Evolutionary conservation across 2,329 filamentous ascomycete genomes (phyloP).

Genomic region (Periconia sp.): DNA sequence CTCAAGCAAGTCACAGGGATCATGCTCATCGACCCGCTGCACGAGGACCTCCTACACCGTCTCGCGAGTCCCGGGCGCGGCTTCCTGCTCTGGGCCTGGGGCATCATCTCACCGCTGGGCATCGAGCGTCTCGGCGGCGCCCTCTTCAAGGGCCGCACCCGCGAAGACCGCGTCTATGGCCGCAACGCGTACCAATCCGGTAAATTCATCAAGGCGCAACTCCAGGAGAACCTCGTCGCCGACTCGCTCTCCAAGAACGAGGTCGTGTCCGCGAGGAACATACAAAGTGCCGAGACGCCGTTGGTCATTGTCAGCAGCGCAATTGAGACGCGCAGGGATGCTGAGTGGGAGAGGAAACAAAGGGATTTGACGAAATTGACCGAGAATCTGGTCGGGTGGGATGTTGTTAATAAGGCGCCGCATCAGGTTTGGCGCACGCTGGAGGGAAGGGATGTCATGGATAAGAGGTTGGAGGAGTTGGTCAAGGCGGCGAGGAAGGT

Average conservation of each 20-base stretch:
- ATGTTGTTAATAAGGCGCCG: constrained; percentile 80
- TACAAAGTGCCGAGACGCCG: constrained; percentile 75
- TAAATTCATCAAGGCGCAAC: constrained; percentile 83
- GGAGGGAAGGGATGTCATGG: constrained; percentile 73
- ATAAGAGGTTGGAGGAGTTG: constrained; percentile 74
- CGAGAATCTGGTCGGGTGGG: constrained; percentile 77
- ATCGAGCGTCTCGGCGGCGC: constrained; percentile 78
- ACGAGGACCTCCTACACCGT: constrained; percentile 78
- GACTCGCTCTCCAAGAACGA: constrained; percentile 83
- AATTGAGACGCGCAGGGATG: constrained; percentile 64
- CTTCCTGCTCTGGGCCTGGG: constrained; percentile 83
- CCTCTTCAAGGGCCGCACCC: constrained; percentile 76
- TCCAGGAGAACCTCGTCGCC: constrained; percentile 91
- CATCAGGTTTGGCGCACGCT: constrained; percentile 82
- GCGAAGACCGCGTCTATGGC: constrained; percentile 84
- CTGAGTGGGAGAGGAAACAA: constrained; percentile 81
- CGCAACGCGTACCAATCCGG: constrained; percentile 75
- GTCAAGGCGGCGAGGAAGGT: constrained; percentile 48
- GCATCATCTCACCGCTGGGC: constrained; percentile 83
- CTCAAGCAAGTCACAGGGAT: constrained; percentile 73
- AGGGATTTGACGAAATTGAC: constrained; percentile 81
- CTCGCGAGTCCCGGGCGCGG: constrained; percentile 70
- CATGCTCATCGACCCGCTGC: constrained; percentile 82
- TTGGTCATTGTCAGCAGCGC: constrained; percentile 84
- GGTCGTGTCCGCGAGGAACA: constrained; percentile 73